Base-by-base conservation (phyloP, 805 yeast species). In the Komagataella pseudopastoris region DNA sequence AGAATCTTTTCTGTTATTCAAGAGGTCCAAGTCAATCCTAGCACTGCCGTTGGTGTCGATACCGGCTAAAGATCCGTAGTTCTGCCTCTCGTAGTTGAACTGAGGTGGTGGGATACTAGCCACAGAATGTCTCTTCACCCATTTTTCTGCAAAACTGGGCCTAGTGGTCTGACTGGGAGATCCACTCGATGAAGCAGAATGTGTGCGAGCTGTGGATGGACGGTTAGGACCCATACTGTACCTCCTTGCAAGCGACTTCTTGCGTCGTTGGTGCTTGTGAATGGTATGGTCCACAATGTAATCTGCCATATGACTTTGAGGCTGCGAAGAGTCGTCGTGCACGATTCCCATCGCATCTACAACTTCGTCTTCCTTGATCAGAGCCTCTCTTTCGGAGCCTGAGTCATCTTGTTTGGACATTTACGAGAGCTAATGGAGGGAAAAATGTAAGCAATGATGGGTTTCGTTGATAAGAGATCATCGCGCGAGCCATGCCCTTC, bases 1-100 rank as follows among this genome's bases (percentile, higher is more conserved):
- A 10, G 23, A 44, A 1, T 44, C 23, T 5, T 64, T 72, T 12
- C 76, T 76, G 57, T 71, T 72, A 53, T 69, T 74, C 51, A 66
- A 59, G 53, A 51, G 52, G 23, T 49, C 52, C n/a, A 50, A 49
- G n/a, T 23, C 54, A 22, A 52, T 45, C 23, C 50, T 50, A n/a
- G 46, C 43, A 12, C 44, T 22, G 10, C 18, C 39, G 39, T 30
- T 30, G 10, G 39, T 3, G 39, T 30, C 39, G 5, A 30, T 30
- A 30, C 39, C 39, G 39, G 39, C 39, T 0, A 30, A 12, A 10
- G 39, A 30, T 30, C 39, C 39, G 14, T 30, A 30, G 14, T 30
- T 30, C 46, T 50, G 49, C 10, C 17, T 48, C 45, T 50, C 47
- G 16, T 30, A 17, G 17, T 17, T 46, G n/a, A 22, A 23, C 36